These are phyloP conservation scores for Ustilago bromivora DNA, from an alignment of 1,284 basidiomycete genomes.

Conservation along the genomic window DNA sequence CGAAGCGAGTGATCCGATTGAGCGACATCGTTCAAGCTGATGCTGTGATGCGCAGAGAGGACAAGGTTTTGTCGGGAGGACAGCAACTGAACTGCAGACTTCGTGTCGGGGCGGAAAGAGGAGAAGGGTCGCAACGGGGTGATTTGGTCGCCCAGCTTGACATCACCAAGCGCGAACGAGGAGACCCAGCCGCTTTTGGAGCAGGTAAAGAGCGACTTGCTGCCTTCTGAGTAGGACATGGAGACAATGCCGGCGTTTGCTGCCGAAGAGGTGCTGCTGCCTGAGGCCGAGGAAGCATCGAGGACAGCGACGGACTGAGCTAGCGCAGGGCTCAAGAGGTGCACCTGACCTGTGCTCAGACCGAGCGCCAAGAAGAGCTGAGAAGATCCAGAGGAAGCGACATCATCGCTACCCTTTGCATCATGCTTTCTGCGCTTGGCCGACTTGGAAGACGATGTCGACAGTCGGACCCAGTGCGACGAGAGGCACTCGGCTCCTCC, in stretches of 20 bases:
- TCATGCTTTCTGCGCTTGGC: slow-evolving; percentile 56
- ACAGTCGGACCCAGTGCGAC: slow-evolving; percentile 45
- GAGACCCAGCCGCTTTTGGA: slow-evolving; percentile 59
- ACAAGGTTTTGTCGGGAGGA: slow-evolving; percentile 29
- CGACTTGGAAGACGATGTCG: slow-evolving; percentile 27
- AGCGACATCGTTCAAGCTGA: slow-evolving; percentile 37
- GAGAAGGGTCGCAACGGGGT: slow-evolving; percentile 28
- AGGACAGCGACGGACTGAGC: slow-evolving; percentile 59
- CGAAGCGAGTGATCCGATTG: slow-evolving; percentile 19
- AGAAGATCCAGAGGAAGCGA: slow-evolving; percentile 16
- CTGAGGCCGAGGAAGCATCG: slow-evolving; percentile 51
- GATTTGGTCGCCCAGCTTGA: slow-evolving; percentile 41
- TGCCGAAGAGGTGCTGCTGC: slow-evolving; percentile 47
- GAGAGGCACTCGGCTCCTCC: slow-evolving; percentile 46
- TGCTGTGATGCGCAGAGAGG: slow-evolving; percentile 59
- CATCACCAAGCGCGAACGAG: slow-evolving; percentile 31
- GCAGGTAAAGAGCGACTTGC: slow-evolving; percentile 44
- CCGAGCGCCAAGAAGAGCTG: slow-evolving; percentile 63
- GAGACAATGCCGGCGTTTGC: slow-evolving; percentile 47
- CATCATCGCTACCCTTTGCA: slow-evolving; percentile 26
- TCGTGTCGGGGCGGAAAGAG: slow-evolving; percentile 48
- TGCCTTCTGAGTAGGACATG: slow-evolving; percentile 35
- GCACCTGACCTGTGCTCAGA: slow-evolving; percentile 55
- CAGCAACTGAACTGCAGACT: slow-evolving; percentile 44
- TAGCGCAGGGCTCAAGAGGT: slow-evolving; percentile 57